Base-by-base conservation (phyloP, 495 filamentous ascomycete species). In the Podospora australis region DNA sequence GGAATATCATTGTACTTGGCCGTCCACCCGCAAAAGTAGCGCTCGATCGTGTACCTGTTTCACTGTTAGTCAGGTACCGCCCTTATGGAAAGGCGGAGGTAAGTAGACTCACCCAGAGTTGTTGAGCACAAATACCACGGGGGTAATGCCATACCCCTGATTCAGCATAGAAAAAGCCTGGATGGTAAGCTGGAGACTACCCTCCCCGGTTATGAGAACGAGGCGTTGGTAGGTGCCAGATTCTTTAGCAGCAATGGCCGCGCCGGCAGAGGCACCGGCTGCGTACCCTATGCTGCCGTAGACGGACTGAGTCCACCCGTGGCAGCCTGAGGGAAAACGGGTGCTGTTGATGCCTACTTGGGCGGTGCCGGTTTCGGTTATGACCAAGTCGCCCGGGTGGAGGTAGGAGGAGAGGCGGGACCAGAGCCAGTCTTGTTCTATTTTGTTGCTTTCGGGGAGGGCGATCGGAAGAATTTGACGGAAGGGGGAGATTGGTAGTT, bases 1-100 rank as follows among this genome's bases (percentile, higher is more conserved):
- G 65, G 66, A n/a, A 79, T 52, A 34, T 75, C 70, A 49, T 79
- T 78, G 57, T 78, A 78, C 0, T 11, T n/a, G 8, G 63, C 67
- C 30, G 71, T 49, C 62, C 55, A 60, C 29, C 76, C 74, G 44
- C 75, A 64, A 46, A 78, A 74, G 53, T 52, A 65, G 21, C 75
- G 67, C 64, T 79, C 75, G 45, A 76, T 69, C 1, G 73, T 73
- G 53, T 75, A 79, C 19, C 46, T 16, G 10, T 36, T 16, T 19
- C 26, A 6, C 32, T 36, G 32, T 16, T 8, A 36, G 32, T 8
- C 14, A 36, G 3, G 13, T n/a, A 3, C 0, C 32, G 7, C 9
- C 13, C 32, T 16, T 5, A 16, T 5, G 6, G 39, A 21, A 8
- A 38, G 6, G 14, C 5, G 14, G 1, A 22, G 3, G 21, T 10